Evolutionary conservation across 306 rosid species (phyloP).

Genomic region (Herpetospermum pedunculosum): DNA sequence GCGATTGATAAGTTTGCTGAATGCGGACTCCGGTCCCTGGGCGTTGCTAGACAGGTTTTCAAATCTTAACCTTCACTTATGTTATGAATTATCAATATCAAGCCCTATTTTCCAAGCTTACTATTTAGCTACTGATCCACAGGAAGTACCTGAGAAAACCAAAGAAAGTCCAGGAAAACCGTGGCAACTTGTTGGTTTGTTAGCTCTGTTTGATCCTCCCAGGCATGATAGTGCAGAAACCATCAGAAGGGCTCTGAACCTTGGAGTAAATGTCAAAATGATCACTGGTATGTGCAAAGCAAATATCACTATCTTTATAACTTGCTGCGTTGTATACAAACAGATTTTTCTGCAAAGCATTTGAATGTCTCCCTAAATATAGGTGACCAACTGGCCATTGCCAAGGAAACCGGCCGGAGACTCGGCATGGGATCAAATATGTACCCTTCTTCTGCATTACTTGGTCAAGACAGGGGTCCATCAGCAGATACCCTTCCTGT

Average conservation of each 20-base stretch:
- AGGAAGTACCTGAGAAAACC: conserved; percentile 78
- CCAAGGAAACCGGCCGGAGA: conserved; percentile 93
- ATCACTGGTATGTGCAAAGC: conserved; percentile 64
- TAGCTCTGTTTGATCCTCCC: conserved; percentile 96
- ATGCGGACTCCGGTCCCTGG: conserved; percentile 94
- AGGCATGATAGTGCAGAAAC: conserved; percentile 99
- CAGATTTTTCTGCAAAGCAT: not conserved
- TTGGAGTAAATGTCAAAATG: conserved; percentile 99
- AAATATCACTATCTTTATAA: not conserved
- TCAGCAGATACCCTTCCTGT: conserved; percentile 64
- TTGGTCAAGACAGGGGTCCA: conserved; percentile 80
- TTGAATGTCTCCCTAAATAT: conserved; percentile 14
- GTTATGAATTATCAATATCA: conserved; percentile 3
- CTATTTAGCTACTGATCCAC: conserved; percentile 11
- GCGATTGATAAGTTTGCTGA: conserved; percentile 92
- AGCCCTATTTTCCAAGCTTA: conserved; percentile 10
- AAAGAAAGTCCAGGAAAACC: conserved; percentile 78
- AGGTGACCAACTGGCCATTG: conserved; percentile 99
- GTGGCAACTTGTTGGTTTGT: conserved; percentile 87
- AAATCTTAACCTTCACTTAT: conserved; percentile 9
- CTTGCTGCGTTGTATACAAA: not conserved
- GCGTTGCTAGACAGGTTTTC: conserved; percentile 89
- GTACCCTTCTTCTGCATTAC: conserved; percentile 96
- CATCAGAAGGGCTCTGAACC: conserved; percentile 90
- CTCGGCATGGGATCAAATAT: conserved; percentile 99